phyloP scores from a whole-genome alignment of 1,139 yeast species.

The Candida glucosophila region DNA sequence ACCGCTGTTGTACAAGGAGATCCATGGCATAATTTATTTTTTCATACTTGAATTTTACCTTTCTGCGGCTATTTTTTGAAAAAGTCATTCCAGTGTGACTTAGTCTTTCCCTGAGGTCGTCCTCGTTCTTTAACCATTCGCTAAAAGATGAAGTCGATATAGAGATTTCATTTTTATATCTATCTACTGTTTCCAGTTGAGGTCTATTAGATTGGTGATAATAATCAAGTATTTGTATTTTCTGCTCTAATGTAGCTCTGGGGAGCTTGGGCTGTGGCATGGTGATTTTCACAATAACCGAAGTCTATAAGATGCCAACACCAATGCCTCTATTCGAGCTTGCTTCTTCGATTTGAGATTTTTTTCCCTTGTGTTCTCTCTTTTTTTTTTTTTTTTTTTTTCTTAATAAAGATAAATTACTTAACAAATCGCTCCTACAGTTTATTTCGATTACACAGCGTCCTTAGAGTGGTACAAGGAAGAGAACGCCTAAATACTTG shows the following conservation, averaged over 20 bases:
- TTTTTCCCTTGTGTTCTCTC: no score
- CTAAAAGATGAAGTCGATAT: constrained; percentile 51
- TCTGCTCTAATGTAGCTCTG: constrained; percentile 52
- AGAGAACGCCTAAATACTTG: no score
- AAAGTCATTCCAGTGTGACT: constrained; percentile 27
- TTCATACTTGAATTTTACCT: constrained; percentile 46
- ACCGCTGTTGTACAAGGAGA: constrained; percentile 35
- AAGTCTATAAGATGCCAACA: no score
- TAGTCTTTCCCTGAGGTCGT: constrained; percentile 36
- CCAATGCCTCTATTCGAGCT: no score
- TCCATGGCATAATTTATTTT: constrained; percentile 54
- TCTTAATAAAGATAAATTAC: no score
- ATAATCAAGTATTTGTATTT: constrained; percentile 44
- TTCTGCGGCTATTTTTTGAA: constrained; percentile 35
- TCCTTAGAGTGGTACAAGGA: no score
- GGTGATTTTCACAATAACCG: no score
- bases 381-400: no score
- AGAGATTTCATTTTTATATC: constrained; percentile 38
- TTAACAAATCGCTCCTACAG: no score
- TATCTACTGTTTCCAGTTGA: constrained; percentile 50
- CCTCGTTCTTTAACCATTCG: constrained; percentile 53
- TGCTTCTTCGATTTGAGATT: no score
- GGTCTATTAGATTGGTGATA: constrained; percentile 41
- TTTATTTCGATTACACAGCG: no score
- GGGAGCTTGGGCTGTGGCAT: constrained; percentile 31